Base-by-base conservation (phyloP, 2,329 filamentous ascomycete genomes). In the Xylariales sp. region DNA sequence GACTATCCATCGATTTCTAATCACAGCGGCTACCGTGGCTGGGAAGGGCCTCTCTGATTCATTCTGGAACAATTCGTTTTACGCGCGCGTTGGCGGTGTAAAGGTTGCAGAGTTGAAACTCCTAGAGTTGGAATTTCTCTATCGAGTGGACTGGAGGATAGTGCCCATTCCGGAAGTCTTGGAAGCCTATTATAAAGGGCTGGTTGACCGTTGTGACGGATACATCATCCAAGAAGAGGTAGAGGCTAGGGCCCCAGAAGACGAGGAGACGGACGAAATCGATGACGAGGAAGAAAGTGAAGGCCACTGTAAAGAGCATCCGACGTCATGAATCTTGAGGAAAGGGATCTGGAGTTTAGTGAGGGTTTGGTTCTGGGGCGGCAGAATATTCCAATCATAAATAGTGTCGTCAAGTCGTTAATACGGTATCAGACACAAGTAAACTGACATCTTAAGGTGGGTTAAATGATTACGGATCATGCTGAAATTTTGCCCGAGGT, bases 51-150 rank as follows among this genome's bases (percentile, higher is more conserved):
- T 99, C 12, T 97, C 94, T 39, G 96, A 99, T 79, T 94, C 92
- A 36, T 99, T 99, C 79, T 97, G 96, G 94, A 98, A 97, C 70
- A 99, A 99, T 80, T 93, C 93, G 34, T 97, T 95, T 0, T 99
- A 99, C 78, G 94, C 96, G 45, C 87, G 93, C 63, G 94, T 99
- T 0, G 96, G 96, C 5, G 96, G 96, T 70, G 94, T 99, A 57
- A 94, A 93, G 72, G 86, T 97, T 45, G 90, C 91, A 56, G 96
- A 99, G 80, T 83, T 99, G 71, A 97, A 96, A 66, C 84, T 97
- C 64, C 83, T 99, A 9, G 96, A 99, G 79, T 85, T 99, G 36
- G 96, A 99, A 75, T 97, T 99, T 73, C 83, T 99, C 39, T 93
- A 94, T 77, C 87, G 93, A 61, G 91, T 99, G 34, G 93, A 97